Conservation (phyloP, 257 asterid species). For the Solanum okadae region DNA sequence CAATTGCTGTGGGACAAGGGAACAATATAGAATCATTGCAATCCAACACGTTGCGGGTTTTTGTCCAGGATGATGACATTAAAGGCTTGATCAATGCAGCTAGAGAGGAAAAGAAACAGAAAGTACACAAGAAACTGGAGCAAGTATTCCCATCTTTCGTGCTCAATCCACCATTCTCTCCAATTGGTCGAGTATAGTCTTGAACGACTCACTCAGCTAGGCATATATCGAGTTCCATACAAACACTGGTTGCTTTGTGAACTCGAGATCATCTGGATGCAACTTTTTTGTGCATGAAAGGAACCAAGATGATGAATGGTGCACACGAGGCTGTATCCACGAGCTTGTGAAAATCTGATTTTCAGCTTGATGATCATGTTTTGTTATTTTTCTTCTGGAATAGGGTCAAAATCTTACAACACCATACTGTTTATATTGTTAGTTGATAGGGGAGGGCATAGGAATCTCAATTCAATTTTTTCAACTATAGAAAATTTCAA, state of each 20-base stretch:
- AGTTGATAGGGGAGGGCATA: slow-evolving; percentile 17
- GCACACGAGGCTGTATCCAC: not conserved
- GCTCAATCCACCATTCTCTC: slow-evolving; percentile 83
- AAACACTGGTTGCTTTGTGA: not conserved
- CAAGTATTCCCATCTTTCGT: slow-evolving; percentile 53
- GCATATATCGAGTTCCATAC: not conserved
- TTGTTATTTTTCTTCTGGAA: not conserved
- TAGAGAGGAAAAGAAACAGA: slow-evolving; percentile 42
- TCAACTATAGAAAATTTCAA: slow-evolving; percentile 1
- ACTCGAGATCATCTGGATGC: not conserved
- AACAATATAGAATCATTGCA: slow-evolving; percentile 30
- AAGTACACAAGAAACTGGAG: slow-evolving; percentile 32
- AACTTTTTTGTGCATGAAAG: not conserved
- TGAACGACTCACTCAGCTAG: not conserved
- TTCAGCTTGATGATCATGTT: not conserved
- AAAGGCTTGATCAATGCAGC: slow-evolving; percentile 36
- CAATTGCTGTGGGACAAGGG: slow-evolving; percentile 33
- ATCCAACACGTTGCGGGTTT: slow-evolving; percentile 43
- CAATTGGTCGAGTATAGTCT: slow-evolving; percentile 64
- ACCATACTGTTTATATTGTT: slow-evolving; percentile 22
- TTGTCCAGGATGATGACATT: slow-evolving; percentile 51
- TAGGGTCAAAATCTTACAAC: not conserved
- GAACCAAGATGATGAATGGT: not conserved
- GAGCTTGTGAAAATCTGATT: not conserved
- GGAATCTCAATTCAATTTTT: slow-evolving; percentile 12